Percentiles rank a stretch among this genome's conserved stretches.
phyloP scores from a whole-genome alignment of 352 stramenopile species.

The Phytophthora sansomeana region DNA sequence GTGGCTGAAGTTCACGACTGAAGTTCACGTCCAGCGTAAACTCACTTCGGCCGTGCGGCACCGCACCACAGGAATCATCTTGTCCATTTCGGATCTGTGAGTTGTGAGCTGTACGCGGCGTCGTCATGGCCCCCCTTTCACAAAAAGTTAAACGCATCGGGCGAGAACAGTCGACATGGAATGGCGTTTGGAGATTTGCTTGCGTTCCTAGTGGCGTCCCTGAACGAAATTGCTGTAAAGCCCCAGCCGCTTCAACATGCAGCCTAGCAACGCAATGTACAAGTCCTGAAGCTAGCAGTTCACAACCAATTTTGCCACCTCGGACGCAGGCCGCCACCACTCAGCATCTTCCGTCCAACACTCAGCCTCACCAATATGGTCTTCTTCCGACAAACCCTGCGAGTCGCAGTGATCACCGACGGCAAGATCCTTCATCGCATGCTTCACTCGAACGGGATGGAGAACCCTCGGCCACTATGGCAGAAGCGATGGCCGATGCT shows the following conservation, averaged over 20 bases:
- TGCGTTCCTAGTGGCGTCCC: slow-evolving; percentile 24
- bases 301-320: slow-evolving; percentile 28
- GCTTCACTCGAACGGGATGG: slow-evolving; percentile 26
- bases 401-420: slow-evolving; percentile 23
- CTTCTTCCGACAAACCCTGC: slow-evolving; percentile 21
- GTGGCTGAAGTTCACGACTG: not conserved
- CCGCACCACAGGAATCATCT: slow-evolving; percentile 21
- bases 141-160: slow-evolving; percentile 8
- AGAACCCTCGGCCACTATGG: slow-evolving; percentile 30
- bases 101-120: slow-evolving; percentile 20
- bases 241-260: slow-evolving; percentile 24
- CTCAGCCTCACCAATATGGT: slow-evolving; percentile 13
- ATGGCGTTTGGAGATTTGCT: slow-evolving; percentile 29
- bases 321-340: not conserved
- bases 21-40: slow-evolving; percentile 18
- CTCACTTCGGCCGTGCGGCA: not conserved
- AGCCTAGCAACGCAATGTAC: slow-evolving; percentile 21
- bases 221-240: not conserved
- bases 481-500: slow-evolving; percentile 36
- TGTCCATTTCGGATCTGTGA: not conserved
- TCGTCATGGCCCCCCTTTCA: slow-evolving; percentile 13
- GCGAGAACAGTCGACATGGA: not conserved
- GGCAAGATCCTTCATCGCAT: slow-evolving; percentile 17
- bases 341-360: not conserved
- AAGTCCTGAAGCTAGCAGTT: slow-evolving; percentile 6